phyloP scores from a whole-genome alignment of 192 early-diverging fungal species.

The Coemansia sp. region DNA sequence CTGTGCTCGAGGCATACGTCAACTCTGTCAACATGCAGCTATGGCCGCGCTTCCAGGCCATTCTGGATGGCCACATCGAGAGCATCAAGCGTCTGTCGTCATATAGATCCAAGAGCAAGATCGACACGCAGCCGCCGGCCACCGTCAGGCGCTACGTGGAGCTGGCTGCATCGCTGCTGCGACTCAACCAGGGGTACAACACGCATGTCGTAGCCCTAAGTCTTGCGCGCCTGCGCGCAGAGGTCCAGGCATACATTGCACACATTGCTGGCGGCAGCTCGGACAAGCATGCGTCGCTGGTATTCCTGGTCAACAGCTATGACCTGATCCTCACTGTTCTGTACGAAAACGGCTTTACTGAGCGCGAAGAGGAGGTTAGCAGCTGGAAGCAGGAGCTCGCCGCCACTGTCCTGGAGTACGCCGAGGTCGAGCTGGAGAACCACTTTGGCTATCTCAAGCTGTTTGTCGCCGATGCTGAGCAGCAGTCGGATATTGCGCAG shows the following conservation, averaged over 20 bases:
- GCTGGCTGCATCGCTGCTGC: conserved; percentile 86
- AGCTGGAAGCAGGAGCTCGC: conserved; percentile 47
- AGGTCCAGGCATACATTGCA: conserved; percentile 74
- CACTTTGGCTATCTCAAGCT: conserved; percentile 79
- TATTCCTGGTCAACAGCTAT: conserved; percentile 95
- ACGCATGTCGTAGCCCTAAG: conserved; percentile 79
- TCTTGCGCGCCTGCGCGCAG: conserved; percentile 69
- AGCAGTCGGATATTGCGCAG: conserved; percentile 59
- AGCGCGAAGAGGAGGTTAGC: conserved; percentile 48
- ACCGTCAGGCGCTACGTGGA: conserved; percentile 84
- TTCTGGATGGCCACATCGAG: conserved; percentile 92
- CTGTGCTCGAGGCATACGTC: conserved; percentile 81
- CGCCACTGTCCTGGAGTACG: conserved; percentile 70
- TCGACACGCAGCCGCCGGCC: conserved; percentile 51
- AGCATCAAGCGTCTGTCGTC: conserved; percentile 74
- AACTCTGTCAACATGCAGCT: conserved; percentile 91
- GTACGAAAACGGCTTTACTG: conserved; percentile 57
- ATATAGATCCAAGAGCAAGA: conserved; percentile 58
- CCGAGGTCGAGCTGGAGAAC: conserved; percentile 82
- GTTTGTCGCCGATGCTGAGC: conserved; percentile 74
- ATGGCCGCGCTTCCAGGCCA: conserved; percentile 82
- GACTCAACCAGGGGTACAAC: conserved; percentile 84
- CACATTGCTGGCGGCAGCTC: conserved; percentile 71
- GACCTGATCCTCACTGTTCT: conserved; percentile 84
- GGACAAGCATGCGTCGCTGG: conserved; percentile 66